These are phyloP conservation scores for Bryoglossum gracile DNA, from an alignment of 495 filamentous ascomycete species.

Conservation along the genomic window DNA sequence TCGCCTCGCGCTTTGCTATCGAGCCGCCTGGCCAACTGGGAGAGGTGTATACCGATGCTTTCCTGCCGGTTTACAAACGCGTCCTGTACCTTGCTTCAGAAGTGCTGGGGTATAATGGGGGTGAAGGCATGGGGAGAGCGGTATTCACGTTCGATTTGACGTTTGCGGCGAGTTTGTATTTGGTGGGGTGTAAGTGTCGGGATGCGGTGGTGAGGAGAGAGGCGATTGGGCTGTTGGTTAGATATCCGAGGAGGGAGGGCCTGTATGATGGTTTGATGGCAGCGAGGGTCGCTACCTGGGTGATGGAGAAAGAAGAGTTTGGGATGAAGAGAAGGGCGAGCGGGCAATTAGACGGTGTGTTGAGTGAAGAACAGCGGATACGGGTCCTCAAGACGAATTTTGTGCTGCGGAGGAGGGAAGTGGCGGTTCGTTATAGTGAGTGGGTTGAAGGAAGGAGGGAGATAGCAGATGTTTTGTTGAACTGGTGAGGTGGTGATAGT, in stretches of 20 bases:
- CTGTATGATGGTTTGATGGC: conserved; percentile 55
- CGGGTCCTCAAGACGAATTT: no score
- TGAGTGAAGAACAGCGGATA: no score
- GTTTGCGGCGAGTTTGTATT: conserved; percentile 48
- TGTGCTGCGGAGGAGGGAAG: no score
- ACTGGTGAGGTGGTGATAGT: no score
- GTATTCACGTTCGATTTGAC: conserved; percentile 38
- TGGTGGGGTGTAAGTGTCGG: conserved; percentile 52
- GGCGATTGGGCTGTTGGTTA: conserved; percentile 48
- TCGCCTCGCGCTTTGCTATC: neutral
- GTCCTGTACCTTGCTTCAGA: neutral
- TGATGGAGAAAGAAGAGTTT: conserved; percentile 49
- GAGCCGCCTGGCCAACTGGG: neutral
- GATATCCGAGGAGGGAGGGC: conserved; percentile 50
- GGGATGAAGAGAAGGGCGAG: no score
- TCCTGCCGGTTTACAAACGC: neutral
- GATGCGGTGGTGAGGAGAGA: conserved; percentile 45
- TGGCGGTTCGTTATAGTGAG: no score
- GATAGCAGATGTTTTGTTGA: no score
- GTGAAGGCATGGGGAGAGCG: neutral
- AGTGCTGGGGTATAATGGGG: neutral
- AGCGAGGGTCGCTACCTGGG: conserved; percentile 45
- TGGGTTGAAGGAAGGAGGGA: no score
- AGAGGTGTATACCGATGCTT: neutral
- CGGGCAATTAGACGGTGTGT: no score